Evolutionary conservation across 345 rosid genomes (phyloP), one percentile per base, ranked within the genome.

Genomic region (Litchi chinensis): DNA sequence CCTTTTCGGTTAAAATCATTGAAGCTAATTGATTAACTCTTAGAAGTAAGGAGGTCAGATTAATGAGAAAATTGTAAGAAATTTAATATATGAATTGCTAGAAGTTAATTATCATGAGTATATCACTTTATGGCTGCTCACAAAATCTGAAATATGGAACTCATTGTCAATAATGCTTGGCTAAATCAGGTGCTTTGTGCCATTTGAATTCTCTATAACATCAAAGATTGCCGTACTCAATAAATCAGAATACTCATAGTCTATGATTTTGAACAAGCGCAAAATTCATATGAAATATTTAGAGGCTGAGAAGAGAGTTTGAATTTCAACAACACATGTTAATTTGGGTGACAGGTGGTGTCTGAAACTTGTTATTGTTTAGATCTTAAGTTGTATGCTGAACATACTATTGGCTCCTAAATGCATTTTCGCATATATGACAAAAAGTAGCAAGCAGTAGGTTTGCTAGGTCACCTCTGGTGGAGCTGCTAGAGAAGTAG

Each of bases 81-180:
- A 64, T 26, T 46, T 18, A 3, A 24, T 65, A 32, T 43, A 75
- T 32, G 63, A 28, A 50, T 12, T 46, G 46, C 78, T 75, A 18
- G 48, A 44, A 64, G 64, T 24, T 39, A 64, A 74, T 24, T 40
- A 37, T 63, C 22, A 26, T 44, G 41, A 22, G 48, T 54, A 28
- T 71, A 52, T 54, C 44, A 28, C 21, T n/a, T 28, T 26, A 7
- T 16, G 19, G 59, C 43, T 28, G 52, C 37, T 70, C 16, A 13
- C 52, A 52, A 50, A 19, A 28, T 73, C 50, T 39, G 65, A 56
- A 73, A 26, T 59, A 37, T 48, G 60, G 62, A 75, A 22, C 60
- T 65, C 28, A n/a, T 7, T 18, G 62, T 68, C 21, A 37, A n/a
- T 26, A 73, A 57, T 3, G 8, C 5, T 21, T 10, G 28, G 37